phyloP scores from a whole-genome alignment of 1,139 yeast genomes.

The Geotrichum histeridarum region DNA sequence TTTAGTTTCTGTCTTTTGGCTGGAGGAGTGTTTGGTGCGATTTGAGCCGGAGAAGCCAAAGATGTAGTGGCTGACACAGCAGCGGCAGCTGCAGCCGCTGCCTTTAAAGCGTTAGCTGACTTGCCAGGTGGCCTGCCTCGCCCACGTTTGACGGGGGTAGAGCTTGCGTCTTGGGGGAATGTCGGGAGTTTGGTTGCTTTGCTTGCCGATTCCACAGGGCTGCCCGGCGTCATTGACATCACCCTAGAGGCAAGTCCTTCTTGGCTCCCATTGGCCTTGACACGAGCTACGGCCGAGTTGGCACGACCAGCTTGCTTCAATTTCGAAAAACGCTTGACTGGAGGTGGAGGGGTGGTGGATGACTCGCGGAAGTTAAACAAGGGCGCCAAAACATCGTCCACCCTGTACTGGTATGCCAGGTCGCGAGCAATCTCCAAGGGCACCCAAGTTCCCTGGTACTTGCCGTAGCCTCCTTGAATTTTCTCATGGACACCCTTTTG shows the following conservation, averaged over 20 bases:
- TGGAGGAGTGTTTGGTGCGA: neutral
- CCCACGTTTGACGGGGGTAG: constrained; percentile 16
- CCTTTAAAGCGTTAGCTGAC: constrained; percentile 15
- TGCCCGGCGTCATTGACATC: neutral
- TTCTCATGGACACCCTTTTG: constrained; percentile 84
- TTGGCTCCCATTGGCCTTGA: neutral
- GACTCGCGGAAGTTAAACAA: constrained; percentile 48
- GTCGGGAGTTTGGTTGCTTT: constrained; percentile 13
- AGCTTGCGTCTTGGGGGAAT: constrained; percentile 10
- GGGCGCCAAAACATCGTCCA: constrained; percentile 58
- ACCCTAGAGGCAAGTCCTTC: neutral
- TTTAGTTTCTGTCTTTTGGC: constrained; percentile 21
- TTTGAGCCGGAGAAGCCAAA: neutral
- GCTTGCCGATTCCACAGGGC: neutral
- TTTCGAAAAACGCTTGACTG: constrained; percentile 27
- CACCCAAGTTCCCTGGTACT: constrained; percentile 97
- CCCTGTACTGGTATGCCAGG: constrained; percentile 66
- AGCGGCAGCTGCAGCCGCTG: constrained; percentile 21
- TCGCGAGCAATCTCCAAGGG: constrained; percentile 58
- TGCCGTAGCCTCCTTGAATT: constrained; percentile 95
- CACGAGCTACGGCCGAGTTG: neutral
- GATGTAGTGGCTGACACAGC: constrained; percentile 15
- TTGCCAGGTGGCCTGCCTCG: constrained; percentile 15
- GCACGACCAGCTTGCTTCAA: neutral
- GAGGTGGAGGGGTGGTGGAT: constrained; percentile 37